Evolutionary conservation across 805 yeast genomes (phyloP), one percentile per base, ranked within the genome.

Genomic region (Yarrowia divulgata): DNA sequence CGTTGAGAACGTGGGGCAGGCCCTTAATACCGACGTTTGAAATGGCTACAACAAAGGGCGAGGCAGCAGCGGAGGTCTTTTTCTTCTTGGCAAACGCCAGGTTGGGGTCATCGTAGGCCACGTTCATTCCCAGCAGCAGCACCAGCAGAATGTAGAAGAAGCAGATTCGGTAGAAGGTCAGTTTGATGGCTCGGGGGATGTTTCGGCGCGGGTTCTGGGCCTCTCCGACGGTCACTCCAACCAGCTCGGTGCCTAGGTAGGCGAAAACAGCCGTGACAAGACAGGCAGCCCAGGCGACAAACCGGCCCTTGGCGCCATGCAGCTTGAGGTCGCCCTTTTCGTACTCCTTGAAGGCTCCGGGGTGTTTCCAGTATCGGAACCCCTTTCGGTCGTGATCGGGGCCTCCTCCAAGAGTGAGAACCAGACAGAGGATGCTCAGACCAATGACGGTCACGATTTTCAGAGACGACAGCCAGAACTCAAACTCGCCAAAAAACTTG

Each of bases 31-130:
- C 78, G 18, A 92, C 90, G 73, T 84, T 85, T 71, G 84, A 84
- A 74, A 91, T 88, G 60, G 97, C 97, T 74, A 90, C 88, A 67
- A 90, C 93, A 74, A 90, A 91, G 48, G 97, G 97, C 14, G 95
- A 89, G 23, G 94, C 93, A 48, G 89, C 84, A 1, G 93, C 92
- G 50, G 82, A 81, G 1, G 85, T 79, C n/a, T 79, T 68, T 63
- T 63, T 29, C 68, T 69, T 43, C 55, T 52, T 49, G 13, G 80
- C 77, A 64, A 86, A 83, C 18, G 86, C 83, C 71, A 89, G 81
- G 62, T 78, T 73, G 48, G 84, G 82, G 75, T 87, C 88, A 71
- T 81, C 81, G 70, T 85, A 85, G 46, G 90, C 84, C 69, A 89
- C 93, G 76, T 87, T 82, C 86, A 88, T 82, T 57, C 92, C 91